Evolutionary conservation across 1,139 yeast genomes (phyloP).

Genomic region (Lodderomyces pseudojiufengensis): DNA sequence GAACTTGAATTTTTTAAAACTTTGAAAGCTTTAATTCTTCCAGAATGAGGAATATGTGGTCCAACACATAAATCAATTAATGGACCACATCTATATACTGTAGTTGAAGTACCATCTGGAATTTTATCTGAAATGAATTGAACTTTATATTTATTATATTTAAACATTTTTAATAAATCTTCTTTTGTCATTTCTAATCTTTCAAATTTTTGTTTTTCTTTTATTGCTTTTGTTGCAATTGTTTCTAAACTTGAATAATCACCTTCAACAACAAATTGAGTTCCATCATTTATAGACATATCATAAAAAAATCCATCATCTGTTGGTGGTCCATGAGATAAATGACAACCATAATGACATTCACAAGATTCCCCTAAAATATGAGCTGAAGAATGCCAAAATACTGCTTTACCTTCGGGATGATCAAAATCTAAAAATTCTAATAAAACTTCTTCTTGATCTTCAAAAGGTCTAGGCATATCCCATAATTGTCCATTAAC

Average conservation of each 20-base stretch:
- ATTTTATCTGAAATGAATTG: conserved; percentile 81
- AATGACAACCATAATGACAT: conserved; percentile 91
- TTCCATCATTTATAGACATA: conserved; percentile 81
- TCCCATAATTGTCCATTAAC: conserved; percentile 93
- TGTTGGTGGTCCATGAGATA: conserved; percentile 91
- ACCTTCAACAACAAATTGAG: conserved; percentile 67
- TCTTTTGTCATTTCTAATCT: conserved; percentile 92
- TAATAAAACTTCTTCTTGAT: conserved; percentile 52
- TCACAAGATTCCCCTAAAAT: conserved; percentile 98
- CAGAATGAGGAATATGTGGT: conserved; percentile 98
- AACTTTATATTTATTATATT: conserved; percentile 93
- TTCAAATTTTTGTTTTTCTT: conserved; percentile 94
- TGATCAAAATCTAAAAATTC: conserved; percentile 67
- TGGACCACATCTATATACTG: conserved; percentile 98
- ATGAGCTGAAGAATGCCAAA: conserved; percentile 99
- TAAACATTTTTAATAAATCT: conserved; percentile 86
- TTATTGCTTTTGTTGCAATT: conserved; percentile 86
- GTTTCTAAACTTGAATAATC: conserved; percentile 86
- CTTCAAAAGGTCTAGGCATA: conserved; percentile 89
- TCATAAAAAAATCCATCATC: conserved; percentile 98
- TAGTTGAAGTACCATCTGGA: conserved; percentile 94
- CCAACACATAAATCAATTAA: conserved; percentile 96
- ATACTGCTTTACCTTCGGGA: conserved; percentile 90
- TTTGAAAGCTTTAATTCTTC: conserved; percentile 92
- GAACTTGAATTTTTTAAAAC: conserved; percentile 94